Evolutionary conservation across 2,329 filamentous ascomycete genomes (phyloP).

Genomic region (Nannizziopsis barbatae): DNA sequence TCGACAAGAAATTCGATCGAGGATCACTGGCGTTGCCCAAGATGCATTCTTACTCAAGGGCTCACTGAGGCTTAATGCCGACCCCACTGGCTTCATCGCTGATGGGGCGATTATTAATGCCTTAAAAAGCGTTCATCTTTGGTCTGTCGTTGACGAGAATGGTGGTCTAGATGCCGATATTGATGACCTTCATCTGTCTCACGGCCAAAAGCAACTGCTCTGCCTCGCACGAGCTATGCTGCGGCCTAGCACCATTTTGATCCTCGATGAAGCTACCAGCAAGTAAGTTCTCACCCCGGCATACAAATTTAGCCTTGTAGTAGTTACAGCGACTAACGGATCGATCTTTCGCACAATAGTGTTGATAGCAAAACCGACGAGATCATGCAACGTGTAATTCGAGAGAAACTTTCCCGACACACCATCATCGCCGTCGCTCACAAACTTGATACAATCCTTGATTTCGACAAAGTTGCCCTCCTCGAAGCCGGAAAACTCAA

Average conservation of each 20-base stretch:
- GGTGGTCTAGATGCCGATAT: conserved; percentile 36
- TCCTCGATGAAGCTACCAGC: conserved; percentile 35
- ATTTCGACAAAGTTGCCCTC: conserved; percentile 31
- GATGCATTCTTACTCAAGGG: conserved; percentile 35
- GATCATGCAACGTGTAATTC: conserved; percentile 46
- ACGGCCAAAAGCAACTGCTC: conserved; percentile 55
- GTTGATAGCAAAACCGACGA: conserved; percentile 49
- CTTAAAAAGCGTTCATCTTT: conserved; percentile 30
- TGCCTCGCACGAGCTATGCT: conserved; percentile 51
- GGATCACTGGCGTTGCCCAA: conserved; percentile 36
- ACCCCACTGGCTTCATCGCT: conserved; percentile 26
- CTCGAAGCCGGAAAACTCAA: conserved; percentile 28
- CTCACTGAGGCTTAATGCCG: conserved; percentile 30
- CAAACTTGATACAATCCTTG: conserved; percentile 39
- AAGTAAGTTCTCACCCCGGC: conserved; percentile 26
- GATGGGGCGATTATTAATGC: conserved; percentile 30
- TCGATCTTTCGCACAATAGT: conserved; percentile 22
- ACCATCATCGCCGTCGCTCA: conserved; percentile 52
- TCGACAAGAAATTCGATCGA: conserved; percentile 30
- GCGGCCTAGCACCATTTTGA: conserved; percentile 33
- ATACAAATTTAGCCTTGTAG: background rate
- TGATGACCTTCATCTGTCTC: conserved; percentile 41
- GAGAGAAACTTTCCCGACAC: conserved; percentile 42
- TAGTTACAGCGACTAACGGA: background rate
- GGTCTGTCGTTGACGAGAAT: conserved; percentile 28